phyloP scores from a whole-genome alignment of 257 asterid species.

The Ophiorrhiza pumila region DNA sequence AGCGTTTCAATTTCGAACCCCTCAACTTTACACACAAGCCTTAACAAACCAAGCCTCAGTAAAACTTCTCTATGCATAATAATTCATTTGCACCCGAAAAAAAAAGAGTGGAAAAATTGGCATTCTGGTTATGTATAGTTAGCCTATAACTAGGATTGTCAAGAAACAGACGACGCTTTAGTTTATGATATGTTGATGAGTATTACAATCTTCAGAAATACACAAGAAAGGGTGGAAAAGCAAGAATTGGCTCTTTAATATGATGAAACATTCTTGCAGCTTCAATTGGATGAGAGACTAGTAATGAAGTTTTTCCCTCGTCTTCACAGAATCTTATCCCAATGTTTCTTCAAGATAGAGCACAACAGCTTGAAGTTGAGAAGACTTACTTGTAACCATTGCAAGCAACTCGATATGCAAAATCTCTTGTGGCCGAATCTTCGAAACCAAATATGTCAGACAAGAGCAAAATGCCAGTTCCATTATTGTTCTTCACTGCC shows the following conservation, averaged over 20 bases:
- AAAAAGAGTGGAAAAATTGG: background rate
- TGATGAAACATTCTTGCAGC: background rate
- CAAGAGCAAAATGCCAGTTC: conserved; percentile 67
- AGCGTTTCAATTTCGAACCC: conserved; percentile 63
- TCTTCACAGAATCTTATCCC: background rate
- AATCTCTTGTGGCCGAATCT: conserved; percentile 70
- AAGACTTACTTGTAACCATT: conserved; percentile 71
- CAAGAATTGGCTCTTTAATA: background rate
- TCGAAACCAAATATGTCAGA: conserved; percentile 74
- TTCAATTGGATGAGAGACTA: background rate
- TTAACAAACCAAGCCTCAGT: conserved; percentile 68
- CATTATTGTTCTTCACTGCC: conserved; percentile 83
- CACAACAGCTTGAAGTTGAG: background rate
- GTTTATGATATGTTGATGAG: background rate
- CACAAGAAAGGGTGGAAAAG: background rate
- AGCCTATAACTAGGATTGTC: background rate
- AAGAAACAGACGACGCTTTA: background rate
- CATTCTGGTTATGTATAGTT: background rate
- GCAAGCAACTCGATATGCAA: conserved; percentile 79
- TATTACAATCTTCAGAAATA: background rate
- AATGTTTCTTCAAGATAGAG: background rate
- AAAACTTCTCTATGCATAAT: conserved; percentile 10
- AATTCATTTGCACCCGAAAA: no score
- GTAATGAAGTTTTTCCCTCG: background rate
- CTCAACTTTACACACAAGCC: conserved; percentile 53